A percentile compares a stretch with the other conserved stretches of the same genome.
These are phyloP conservation scores for Nicotiana sylvestris DNA, from an alignment of 257 asterid species.

Conservation along the genomic window DNA sequence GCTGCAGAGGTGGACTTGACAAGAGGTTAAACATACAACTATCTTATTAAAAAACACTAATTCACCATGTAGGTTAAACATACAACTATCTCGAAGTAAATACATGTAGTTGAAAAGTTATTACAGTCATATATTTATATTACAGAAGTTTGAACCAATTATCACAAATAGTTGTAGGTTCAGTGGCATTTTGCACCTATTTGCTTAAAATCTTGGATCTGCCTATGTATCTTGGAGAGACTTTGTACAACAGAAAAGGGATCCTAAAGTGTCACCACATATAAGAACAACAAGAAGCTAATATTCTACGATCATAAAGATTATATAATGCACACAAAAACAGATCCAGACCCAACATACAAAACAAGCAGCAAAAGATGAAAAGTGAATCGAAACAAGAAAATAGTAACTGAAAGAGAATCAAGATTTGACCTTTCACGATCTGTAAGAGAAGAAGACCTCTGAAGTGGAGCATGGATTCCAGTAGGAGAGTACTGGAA, in stretches of 20 bases:
- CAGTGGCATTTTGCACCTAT: not conserved
- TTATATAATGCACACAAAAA: not conserved
- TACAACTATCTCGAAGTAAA: not conserved
- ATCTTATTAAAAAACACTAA: not conserved
- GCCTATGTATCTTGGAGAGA: not conserved
- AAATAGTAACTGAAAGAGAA: not conserved
- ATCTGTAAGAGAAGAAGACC: conserved; percentile 61
- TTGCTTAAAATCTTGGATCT: conserved; percentile 4
- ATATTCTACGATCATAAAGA: not conserved
- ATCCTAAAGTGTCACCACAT: not conserved
- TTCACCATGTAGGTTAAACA: not conserved
- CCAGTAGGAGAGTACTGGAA: conserved; percentile 66
- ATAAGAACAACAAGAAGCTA: not conserved
- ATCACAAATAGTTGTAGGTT: not conserved
- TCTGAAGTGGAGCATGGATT: conserved; percentile 46
- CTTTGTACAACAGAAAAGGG: not conserved
- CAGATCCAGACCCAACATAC: conserved; percentile 15
- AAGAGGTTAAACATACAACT: not conserved
- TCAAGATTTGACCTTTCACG: conserved; percentile 49
- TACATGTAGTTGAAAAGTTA: not conserved
- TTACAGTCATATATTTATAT: not conserved
- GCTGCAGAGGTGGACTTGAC: not conserved
- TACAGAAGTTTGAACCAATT: not conserved
- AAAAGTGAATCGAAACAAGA: not conserved
- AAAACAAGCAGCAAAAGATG: not conserved